Base-by-base conservation (phyloP, 2,329 filamentous ascomycete species). In the Talaromyces marneffei region DNA sequence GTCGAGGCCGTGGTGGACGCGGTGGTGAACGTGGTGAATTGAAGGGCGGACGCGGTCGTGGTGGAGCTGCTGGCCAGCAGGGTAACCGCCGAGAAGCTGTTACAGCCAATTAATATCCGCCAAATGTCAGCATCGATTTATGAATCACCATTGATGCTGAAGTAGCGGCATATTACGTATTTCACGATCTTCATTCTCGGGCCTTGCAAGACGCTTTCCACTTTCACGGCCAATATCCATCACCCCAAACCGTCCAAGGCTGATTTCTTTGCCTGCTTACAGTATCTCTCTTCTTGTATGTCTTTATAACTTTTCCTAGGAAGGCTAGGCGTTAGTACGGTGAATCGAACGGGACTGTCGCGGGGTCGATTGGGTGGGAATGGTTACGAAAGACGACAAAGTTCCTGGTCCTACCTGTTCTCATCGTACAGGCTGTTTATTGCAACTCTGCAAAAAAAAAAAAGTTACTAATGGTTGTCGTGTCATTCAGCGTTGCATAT, bases 401-500 rank as follows among this genome's bases (percentile, higher is more conserved):
- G 59, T 65, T 59, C 64, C 37, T 35, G 4, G 29, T 37, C 6
- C 14, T 52, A 23, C 35, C 31, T 52, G 35, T 59, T 44, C 16
- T 42, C 44, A 59, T 42, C 35, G 23, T 60, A 33, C 46, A 31
- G 46, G 31, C n/a, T 39, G 9, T 59, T 16, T 29, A 29, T 53
- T 52, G 29, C 55, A 25, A 31, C 33, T 20, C 35, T 14, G 52
- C 35, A 55, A 33, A 44, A 14, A 55, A 62, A 44, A 33, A 59
- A 62, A 59, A 59, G 46, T 53, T 42, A 48, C n/a, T 57, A 23
- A 46, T 46, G 40, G 18, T 46, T 57, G 67, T 71, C 66, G 66
- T 68, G 65, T 71, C 73, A 67, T 71, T 72, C 66, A 74, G 72
- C 74, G 73, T 74, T 68, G 62, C 64, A 64, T 65, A 65, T 65